These are phyloP conservation scores for Crassisporium funariophilum DNA, from an alignment of 768 basidiomycete genomes.

Conservation along the genomic window DNA sequence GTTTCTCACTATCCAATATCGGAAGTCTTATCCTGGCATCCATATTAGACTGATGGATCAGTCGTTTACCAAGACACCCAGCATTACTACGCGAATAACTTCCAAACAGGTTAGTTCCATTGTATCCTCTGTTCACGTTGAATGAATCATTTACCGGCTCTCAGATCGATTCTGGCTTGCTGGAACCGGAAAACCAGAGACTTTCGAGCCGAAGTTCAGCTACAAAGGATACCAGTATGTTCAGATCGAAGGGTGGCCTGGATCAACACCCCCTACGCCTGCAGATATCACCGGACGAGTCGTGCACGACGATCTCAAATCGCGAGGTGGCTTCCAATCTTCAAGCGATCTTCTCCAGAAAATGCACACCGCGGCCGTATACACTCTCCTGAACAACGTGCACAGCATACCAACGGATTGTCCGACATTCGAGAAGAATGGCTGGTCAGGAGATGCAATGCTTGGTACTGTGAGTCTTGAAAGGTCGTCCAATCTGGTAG, in stretches of 20 bases:
- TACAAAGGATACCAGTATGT: conserved; percentile 13
- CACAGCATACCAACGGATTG: conserved; percentile 21
- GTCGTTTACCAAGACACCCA: conserved; percentile 10
- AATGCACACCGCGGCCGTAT: conserved; percentile 7
- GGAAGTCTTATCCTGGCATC: not conserved
- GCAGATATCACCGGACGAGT: conserved; percentile 4
- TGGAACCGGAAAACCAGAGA: conserved; percentile 8
- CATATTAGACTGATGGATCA: conserved; percentile 5
- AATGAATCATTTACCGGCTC: not conserved
- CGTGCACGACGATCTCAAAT: conserved; percentile 9
- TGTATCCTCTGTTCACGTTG: not conserved
- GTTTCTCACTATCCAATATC: not conserved
- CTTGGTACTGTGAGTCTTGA: conserved; percentile 26
- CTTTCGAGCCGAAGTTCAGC: conserved; percentile 12
- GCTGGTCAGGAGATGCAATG: conserved; percentile 34
- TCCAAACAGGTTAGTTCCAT: conserved; percentile 8
- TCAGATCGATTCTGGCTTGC: conserved; percentile 13
- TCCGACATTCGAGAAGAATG: conserved; percentile 34
- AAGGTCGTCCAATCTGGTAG: not conserved
- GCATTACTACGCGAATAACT: conserved; percentile 11
- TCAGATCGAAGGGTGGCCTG: conserved; percentile 12
- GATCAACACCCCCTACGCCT: conserved; percentile 4
- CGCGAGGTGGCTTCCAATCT: conserved; percentile 5
- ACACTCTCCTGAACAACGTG: conserved; percentile 9
- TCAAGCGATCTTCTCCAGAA: conserved; percentile 9